phyloP scores from a whole-genome alignment of 306 rosid genomes.

The Arachis hypogaea region DNA sequence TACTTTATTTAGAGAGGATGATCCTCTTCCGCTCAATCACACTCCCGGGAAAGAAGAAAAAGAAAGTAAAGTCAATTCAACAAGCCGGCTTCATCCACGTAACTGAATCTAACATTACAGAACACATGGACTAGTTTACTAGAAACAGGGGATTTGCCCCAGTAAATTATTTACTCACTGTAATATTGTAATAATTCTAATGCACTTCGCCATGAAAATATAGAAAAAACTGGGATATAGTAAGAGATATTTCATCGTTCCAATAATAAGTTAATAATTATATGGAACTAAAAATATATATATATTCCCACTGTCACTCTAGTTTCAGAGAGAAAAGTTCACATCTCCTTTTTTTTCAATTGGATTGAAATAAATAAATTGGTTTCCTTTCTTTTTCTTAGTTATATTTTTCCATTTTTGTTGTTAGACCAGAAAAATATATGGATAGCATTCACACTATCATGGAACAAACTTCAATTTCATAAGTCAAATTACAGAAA shows the following conservation, averaged over 20 bases:
- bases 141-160: background rate
- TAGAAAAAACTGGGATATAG: background rate
- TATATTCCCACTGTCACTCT: background rate
- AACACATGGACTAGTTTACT: background rate
- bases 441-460: slow-evolving; percentile 32
- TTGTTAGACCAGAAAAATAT: background rate
- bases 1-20: too few species aligned
- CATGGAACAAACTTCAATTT: background rate
- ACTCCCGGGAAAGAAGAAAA: too few species aligned
- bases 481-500: slow-evolving; percentile 23
- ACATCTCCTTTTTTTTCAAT: slow-evolving; percentile 16
- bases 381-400: background rate
- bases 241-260: background rate
- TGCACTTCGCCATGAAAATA: background rate
- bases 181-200: background rate
- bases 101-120: slow-evolving; percentile 13
- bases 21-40: too few species aligned
- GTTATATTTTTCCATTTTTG: slow-evolving; percentile 19
- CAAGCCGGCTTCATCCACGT: background rate
- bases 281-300: too few species aligned
- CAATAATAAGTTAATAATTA: too few species aligned
- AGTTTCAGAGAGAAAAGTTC: slow-evolving; percentile 19
- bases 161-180: background rate
- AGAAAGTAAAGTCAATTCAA: background rate
- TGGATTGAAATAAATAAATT: slow-evolving; percentile 17